These are phyloP conservation scores for Terfezia claveryi DNA, from an alignment of 495 filamentous ascomycete genomes.

Conservation along the genomic window DNA sequence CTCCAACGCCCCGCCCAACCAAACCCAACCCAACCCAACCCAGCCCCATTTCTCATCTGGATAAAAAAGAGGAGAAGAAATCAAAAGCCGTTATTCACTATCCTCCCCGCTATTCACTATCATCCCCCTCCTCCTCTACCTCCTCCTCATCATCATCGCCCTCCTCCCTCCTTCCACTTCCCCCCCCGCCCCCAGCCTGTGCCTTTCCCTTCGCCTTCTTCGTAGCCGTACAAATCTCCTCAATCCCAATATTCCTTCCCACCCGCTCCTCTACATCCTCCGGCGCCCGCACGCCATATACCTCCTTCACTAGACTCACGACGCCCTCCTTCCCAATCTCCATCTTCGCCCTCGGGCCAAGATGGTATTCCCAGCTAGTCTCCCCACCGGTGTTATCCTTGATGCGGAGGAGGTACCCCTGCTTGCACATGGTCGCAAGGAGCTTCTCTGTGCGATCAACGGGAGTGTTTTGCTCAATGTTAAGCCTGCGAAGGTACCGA, in stretches of 20 bases:
- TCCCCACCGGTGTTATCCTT: slow-evolving; percentile 46
- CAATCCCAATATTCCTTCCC: neutral
- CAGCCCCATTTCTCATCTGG: too few relatives aligned
- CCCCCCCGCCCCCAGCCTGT: neutral
- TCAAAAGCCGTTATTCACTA: neutral
- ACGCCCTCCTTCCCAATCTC: slow-evolving; percentile 57
- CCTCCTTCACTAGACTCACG: slow-evolving; percentile 41
- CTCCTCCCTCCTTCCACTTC: neutral
- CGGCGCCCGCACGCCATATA: slow-evolving; percentile 27
- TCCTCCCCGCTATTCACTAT: neutral
- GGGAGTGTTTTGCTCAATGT: slow-evolving; percentile 52
- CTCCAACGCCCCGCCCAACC: too few relatives aligned
- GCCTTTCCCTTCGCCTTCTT: neutral
- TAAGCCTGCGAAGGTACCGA: slow-evolving; percentile 51
- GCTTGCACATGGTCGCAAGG: slow-evolving; percentile 49
- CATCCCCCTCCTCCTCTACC: neutral
- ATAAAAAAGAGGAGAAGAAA: neutral
- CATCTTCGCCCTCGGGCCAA: slow-evolving; percentile 18
- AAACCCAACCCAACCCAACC: too few relatives aligned
- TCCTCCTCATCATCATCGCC: neutral
- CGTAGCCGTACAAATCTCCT: neutral
- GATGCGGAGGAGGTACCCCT: slow-evolving; percentile 63
- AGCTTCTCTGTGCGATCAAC: slow-evolving; percentile 55
- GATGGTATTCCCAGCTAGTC: slow-evolving; percentile 18
- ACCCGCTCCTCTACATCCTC: slow-evolving; percentile 21